Evolutionary conservation across 2,329 filamentous ascomycete genomes (phyloP), one percentile per base, ranked within the genome.

Genomic region (Aspergillus fumigatus): DNA sequence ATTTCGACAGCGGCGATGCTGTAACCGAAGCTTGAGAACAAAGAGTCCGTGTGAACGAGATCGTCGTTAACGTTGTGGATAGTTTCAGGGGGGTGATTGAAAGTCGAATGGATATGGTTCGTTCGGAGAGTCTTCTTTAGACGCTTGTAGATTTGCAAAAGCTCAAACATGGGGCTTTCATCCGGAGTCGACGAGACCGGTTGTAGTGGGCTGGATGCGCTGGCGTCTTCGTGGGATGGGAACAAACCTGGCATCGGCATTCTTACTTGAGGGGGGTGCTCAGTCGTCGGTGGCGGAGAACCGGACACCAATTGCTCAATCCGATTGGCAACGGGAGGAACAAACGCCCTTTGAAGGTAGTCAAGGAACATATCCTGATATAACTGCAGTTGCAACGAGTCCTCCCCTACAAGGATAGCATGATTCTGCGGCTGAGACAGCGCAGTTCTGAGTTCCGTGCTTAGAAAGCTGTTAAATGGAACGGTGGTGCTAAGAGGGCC

Each of bases 1-100:
- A 97, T 96, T 75, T 99, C 94, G 3, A 90, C 86, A 0, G 92
- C 87, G 8, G 92, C 88, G 57, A 99, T 92, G 0, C 92, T 93
- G 70, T 87, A 91, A 1, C 90, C 93, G 14, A 97, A 85, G 58
- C 66, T 77, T 56, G 70, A 71, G 54, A 77, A 72, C 50, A 78
- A 57, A 4, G 70, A 71, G 59, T 75, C 74, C 1, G 77, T 77
- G 57, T 80, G 71, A 1, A 79, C 77, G 56, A 81, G 65, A 48
- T 83, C 81, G 47, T 82, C 79, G 23, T 47, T 47, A 11, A 21
- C 14, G 9, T 67, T 69, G 19, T 65, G 66, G 5, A 73, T 66
- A 3, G 73, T 67, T 9, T 75, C 73, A 14, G 76, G 69, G 2
- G 71, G 71, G 51, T 79, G 77, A 11, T 68, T 67, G 61, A 80